These are phyloP conservation scores for Candida sojae DNA, from an alignment of 1,139 yeast genomes.

Conservation along the genomic window DNA sequence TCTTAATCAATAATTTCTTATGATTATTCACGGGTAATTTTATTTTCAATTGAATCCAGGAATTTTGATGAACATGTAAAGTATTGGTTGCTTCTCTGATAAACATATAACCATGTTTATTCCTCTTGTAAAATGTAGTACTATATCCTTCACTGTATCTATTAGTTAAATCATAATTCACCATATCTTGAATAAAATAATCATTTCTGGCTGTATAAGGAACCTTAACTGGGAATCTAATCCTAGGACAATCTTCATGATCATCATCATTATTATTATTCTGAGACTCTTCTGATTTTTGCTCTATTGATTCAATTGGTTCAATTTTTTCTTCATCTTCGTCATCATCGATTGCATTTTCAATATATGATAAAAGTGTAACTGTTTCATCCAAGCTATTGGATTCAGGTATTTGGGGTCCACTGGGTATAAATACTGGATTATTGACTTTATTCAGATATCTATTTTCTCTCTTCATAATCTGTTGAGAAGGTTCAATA, in stretches of 20 bases:
- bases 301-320: not conserved
- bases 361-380: not conserved
- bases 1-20: slow-evolving; percentile 12
- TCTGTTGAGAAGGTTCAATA: not conserved
- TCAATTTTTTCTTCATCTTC: not conserved
- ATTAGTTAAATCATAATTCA: slow-evolving; percentile 3
- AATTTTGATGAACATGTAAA: slow-evolving; percentile 23
- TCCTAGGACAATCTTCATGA: not conserved
- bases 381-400: not conserved
- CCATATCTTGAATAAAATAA: slow-evolving; percentile 7
- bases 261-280: not conserved
- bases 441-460: slow-evolving; percentile 24
- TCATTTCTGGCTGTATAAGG: slow-evolving; percentile 4
- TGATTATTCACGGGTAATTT: slow-evolving; percentile 18
- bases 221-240: slow-evolving; percentile 9
- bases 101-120: slow-evolving; percentile 40
- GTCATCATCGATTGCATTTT: not conserved
- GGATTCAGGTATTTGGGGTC: not conserved
- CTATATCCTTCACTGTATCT: slow-evolving; percentile 12
- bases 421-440: slow-evolving; percentile 26
- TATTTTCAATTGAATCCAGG: slow-evolving; percentile 31
- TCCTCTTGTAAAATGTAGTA: slow-evolving; percentile 39
- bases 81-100: slow-evolving; percentile 30
- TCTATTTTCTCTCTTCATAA: slow-evolving; percentile 16
- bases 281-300: not conserved